Base-by-base conservation (phyloP, 225 moss, liverwort and hornwort species). In the Neckera pumila region DNA sequence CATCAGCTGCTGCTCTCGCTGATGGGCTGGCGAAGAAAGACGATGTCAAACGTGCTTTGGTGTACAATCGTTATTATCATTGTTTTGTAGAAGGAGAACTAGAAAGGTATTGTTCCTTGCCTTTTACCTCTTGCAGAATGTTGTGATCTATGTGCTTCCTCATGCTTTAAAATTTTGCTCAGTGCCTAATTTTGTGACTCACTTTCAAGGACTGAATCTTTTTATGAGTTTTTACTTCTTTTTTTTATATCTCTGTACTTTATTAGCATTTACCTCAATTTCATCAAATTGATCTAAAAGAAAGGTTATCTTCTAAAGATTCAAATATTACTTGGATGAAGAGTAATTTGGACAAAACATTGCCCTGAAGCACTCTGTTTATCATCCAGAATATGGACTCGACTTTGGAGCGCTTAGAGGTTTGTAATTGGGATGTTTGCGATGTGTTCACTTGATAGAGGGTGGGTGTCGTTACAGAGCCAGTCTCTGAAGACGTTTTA, bases 61-160 rank as follows among this genome's bases (percentile, higher is more conserved):
- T 99, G 80, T 99, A 99, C 83, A 94, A 97, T 87, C 97, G 99
- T 11, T 99, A 99, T 86, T 99, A 99, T 77, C 99, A 99, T 90
- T 96, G 97, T 72, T 99, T 99, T 92, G 94, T 96, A 53, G 92
- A 96, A 93, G 96, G 97, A 72, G 99, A 99, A 90, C 91, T 99
- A 82, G 96, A 99, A 90, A 96, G 96, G 97, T 99, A 89, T 18
- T 12, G 25, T 57, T 67, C 59, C 73, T 83, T 89, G 60, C 74
- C 64, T 62, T 75, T 6, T 23, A 71, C 66, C 64, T 31, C 33
- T 85, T 75, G 75, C 47, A 67, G 51, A 42, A 84, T 71, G 63
- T 85, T 64, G 62, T 62, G 62, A 84, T 49, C 26, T 64, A 65
- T 91, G 62, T 58, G 73, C 42, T 82, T 76, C 57, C 31, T 45